Evolutionary conservation across 805 yeast species (phyloP).

Genomic region (Schwanniomyces vanrijiae): DNA sequence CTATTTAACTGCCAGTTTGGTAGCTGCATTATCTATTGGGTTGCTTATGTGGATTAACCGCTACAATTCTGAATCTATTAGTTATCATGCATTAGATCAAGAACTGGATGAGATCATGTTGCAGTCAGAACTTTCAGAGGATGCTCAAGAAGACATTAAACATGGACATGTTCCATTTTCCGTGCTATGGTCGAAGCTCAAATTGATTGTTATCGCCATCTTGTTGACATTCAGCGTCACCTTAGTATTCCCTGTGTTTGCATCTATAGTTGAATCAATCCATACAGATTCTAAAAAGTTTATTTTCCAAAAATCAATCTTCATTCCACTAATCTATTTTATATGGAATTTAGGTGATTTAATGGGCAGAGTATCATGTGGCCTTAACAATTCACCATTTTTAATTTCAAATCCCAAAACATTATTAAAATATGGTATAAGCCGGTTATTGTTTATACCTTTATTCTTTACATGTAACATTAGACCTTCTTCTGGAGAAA

Average conservation of each 20-base stretch:
- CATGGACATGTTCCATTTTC: slow-evolving; percentile 55
- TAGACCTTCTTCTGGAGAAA: slow-evolving; percentile 34
- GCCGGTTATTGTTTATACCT: slow-evolving; percentile 65
- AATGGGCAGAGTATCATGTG: slow-evolving; percentile 70
- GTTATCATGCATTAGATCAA: slow-evolving; percentile 17
- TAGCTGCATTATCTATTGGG: slow-evolving; percentile 42
- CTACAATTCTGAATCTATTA: slow-evolving; percentile 21
- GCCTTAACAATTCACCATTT: slow-evolving; percentile 39
- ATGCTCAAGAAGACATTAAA: slow-evolving; percentile 15
- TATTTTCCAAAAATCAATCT: slow-evolving; percentile 49
- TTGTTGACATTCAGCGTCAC: slow-evolving; percentile 74
- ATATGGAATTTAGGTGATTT: slow-evolving; percentile 92
- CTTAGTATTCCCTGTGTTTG: slow-evolving; percentile 85
- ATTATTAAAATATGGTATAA: slow-evolving; percentile 54
- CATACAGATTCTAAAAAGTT: slow-evolving; percentile 26
- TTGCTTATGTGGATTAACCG: slow-evolving; percentile 36
- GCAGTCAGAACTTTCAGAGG: slow-evolving; percentile 7
- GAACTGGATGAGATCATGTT: slow-evolving; percentile 11
- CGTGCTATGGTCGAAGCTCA: slow-evolving; percentile 60
- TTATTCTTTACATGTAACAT: slow-evolving; percentile 69
- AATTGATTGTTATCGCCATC: slow-evolving; percentile 65
- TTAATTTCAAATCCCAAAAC: slow-evolving; percentile 40
- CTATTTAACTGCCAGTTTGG: slow-evolving; percentile 51
- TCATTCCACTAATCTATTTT: slow-evolving; percentile 74
- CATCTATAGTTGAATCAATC: slow-evolving; percentile 61